A percentile compares a stretch with the other conserved stretches of the same genome.
Evolutionary conservation across 441 rosid genomes (phyloP).

Genomic region (Pelargonium myrrhifolium): DNA sequence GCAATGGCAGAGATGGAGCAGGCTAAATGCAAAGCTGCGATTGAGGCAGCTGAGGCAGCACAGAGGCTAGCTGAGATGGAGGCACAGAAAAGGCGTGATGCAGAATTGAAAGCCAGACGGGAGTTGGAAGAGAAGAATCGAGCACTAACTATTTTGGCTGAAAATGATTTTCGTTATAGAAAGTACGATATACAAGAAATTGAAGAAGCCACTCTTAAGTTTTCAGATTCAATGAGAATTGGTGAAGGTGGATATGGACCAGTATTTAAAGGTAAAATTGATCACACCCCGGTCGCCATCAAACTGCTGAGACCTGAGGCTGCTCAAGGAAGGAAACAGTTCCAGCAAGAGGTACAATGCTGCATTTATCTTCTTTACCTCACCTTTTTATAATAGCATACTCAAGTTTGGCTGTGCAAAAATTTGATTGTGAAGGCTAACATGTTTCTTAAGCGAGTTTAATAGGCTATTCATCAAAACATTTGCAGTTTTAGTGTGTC

Average conservation of each 20-base stretch:
- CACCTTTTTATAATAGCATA: not conserved
- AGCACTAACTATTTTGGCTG: constrained; percentile 48
- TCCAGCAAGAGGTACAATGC: constrained; percentile 61
- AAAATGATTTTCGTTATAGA: constrained; percentile 50
- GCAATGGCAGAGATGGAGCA: constrained; percentile 65
- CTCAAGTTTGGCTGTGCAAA: not conserved
- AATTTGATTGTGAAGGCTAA: not conserved
- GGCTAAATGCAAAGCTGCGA: constrained; percentile 59
- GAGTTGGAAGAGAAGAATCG: constrained; percentile 54
- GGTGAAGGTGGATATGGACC: constrained; percentile 91
- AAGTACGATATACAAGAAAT: constrained; percentile 58
- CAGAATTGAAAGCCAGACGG: constrained; percentile 46
- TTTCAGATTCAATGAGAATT: constrained; percentile 39
- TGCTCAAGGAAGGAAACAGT: constrained; percentile 66
- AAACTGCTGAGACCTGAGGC: constrained; percentile 77
- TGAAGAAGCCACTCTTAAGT: constrained; percentile 55
- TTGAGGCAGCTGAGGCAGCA: constrained; percentile 64
- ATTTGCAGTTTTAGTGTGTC: not conserved
- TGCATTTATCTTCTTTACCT: not conserved
- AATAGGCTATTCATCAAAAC: not conserved
- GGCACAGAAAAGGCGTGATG: constrained; percentile 48
- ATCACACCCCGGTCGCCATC: constrained; percentile 71
- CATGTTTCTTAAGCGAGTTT: not conserved
- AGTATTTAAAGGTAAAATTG: constrained; percentile 59
- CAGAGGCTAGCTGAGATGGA: constrained; percentile 60